Percentiles rank a stretch among this genome's conserved stretches.
Evolutionary conservation across 2,329 filamentous ascomycete species (phyloP).

Genomic region (Chaetothyriales sp.): DNA sequence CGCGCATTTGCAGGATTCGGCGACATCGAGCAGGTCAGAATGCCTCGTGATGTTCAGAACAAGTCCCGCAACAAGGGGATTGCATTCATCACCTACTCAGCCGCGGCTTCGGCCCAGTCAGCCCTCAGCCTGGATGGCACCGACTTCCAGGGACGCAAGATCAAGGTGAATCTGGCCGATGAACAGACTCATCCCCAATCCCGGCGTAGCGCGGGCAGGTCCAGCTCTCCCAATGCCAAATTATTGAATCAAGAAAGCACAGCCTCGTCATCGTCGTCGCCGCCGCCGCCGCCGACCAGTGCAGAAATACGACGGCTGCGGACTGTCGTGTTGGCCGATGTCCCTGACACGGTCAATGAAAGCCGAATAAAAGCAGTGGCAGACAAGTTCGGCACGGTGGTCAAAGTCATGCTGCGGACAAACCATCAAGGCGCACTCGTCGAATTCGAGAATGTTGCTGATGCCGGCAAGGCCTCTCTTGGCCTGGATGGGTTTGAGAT

Average conservation of each 20-base stretch:
- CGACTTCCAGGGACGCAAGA: constrained; percentile 50
- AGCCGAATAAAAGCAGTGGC: constrained; percentile 60
- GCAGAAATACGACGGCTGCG: constrained; percentile 41
- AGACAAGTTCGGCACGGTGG: constrained; percentile 53
- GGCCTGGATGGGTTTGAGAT: constrained; percentile 34
- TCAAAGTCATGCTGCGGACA: constrained; percentile 64
- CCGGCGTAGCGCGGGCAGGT: constrained; percentile 22
- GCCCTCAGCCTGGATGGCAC: constrained; percentile 55
- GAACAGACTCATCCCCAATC: constrained; percentile 22
- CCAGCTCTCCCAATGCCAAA: constrained; percentile 24
- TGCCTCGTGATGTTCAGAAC: constrained; percentile 53
- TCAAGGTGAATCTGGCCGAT: constrained; percentile 47
- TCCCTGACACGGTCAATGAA: constrained; percentile 87
- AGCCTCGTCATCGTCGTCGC: no score
- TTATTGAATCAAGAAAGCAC: constrained; percentile 17
- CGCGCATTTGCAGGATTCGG: constrained; percentile 63
- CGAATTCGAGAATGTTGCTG: constrained; percentile 57
- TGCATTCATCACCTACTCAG: constrained; percentile 64
- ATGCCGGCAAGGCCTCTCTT: constrained; percentile 47
- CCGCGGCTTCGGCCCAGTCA: constrained; percentile 28
- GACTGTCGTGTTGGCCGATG: constrained; percentile 65
- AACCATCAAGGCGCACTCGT: constrained; percentile 74
- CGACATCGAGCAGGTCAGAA: constrained; percentile 53
- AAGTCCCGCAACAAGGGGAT: constrained; percentile 51
- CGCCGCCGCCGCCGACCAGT: constrained; percentile 19